These are phyloP conservation scores for Epichloe bromicola DNA, from an alignment of 2,329 filamentous ascomycete genomes.

Conservation along the genomic window DNA sequence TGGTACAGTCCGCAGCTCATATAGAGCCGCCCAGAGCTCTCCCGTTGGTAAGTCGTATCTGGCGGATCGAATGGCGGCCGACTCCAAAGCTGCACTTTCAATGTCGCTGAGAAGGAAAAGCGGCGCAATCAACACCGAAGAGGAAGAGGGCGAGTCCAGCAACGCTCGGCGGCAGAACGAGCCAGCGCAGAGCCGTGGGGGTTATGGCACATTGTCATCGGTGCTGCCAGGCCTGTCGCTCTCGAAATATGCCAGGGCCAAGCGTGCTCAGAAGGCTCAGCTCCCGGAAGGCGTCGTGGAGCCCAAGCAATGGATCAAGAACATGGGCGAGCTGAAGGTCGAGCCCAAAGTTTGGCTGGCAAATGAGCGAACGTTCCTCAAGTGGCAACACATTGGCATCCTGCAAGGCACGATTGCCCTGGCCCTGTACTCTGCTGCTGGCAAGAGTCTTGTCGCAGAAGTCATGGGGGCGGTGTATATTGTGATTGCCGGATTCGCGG, in stretches of 20 bases:
- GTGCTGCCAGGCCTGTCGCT: slow-evolving; percentile 75
- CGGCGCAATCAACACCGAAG: slow-evolving; percentile 18
- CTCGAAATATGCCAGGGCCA: slow-evolving; percentile 56
- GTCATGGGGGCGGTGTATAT: slow-evolving; percentile 75
- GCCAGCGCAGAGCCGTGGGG: slow-evolving; percentile 13
- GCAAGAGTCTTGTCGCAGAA: slow-evolving; percentile 62
- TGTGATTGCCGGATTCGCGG: slow-evolving; percentile 67
- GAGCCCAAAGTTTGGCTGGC: slow-evolving; percentile 98
- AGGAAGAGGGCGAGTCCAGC: slow-evolving; percentile 23
- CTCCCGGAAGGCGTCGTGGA: slow-evolving; percentile 82
- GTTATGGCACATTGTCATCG: slow-evolving; percentile 49
- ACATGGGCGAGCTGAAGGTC: slow-evolving; percentile 78
- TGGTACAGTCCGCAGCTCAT: slow-evolving; percentile 41
- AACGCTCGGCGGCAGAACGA: slow-evolving; percentile 22
- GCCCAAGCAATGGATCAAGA: slow-evolving; percentile 84
- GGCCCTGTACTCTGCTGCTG: slow-evolving; percentile 79
- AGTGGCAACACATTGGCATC: slow-evolving; percentile 93
- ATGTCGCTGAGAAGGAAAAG: slow-evolving; percentile 15
- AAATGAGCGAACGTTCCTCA: slow-evolving; percentile 95
- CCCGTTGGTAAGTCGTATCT: slow-evolving; percentile 55
- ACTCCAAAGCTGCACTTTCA: slow-evolving; percentile 22
- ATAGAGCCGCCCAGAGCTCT: slow-evolving; percentile 50
- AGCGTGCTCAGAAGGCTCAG: slow-evolving; percentile 35
- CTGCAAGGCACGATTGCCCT: slow-evolving; percentile 75
- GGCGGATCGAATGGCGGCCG: slow-evolving; percentile 39